Percentiles rank a stretch among this genome's conserved stretches.
phyloP scores from a whole-genome alignment of 495 filamentous ascomycete genomes.

The Trypethelium eluteriae region DNA sequence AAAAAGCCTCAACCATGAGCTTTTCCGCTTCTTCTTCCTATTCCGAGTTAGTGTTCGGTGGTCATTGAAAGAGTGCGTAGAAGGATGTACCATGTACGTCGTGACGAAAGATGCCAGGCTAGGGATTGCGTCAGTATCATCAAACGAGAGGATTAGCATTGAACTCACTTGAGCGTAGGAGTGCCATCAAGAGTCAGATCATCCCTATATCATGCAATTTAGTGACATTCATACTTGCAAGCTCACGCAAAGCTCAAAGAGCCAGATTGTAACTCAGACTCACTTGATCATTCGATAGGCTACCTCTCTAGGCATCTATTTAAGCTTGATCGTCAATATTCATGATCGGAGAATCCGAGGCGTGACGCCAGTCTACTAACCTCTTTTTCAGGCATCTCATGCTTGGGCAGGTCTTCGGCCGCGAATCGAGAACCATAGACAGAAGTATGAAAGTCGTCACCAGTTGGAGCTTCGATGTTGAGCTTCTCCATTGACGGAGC shows the following conservation, averaged over 20 bases:
- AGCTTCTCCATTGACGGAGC: slow-evolving; percentile 43
- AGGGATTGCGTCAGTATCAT: slow-evolving; percentile 21
- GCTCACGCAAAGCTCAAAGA: not conserved
- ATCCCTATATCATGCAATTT: slow-evolving; percentile 40
- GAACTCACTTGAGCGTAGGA: slow-evolving; percentile 69
- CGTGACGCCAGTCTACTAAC: not conserved
- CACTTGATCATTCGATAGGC: slow-evolving; percentile 87
- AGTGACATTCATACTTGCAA: not conserved
- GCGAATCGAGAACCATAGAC: slow-evolving; percentile 84
- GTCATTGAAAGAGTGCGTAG: not conserved
- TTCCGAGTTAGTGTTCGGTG: slow-evolving; percentile 8
- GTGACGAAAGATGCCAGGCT: slow-evolving; percentile 76
- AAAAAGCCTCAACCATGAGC: slow-evolving; percentile 79
- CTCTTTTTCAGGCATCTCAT: slow-evolving; percentile 81
- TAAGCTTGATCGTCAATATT: not conserved
- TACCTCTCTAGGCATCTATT: slow-evolving; percentile 70
- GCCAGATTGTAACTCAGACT: slow-evolving; percentile 7
- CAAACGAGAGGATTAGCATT: slow-evolving; percentile 11
- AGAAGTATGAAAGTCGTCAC: slow-evolving; percentile 59
- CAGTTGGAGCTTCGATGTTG: slow-evolving; percentile 41
- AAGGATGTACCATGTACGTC: slow-evolving; percentile 54
- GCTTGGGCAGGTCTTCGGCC: slow-evolving; percentile 63
- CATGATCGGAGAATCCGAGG: not conserved
- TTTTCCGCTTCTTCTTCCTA: slow-evolving; percentile 85
- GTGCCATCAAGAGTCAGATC: slow-evolving; percentile 86